Evolutionary conservation across 129 eudicot genomes (phyloP).

Genomic region (Oenanthe sinensis): DNA sequence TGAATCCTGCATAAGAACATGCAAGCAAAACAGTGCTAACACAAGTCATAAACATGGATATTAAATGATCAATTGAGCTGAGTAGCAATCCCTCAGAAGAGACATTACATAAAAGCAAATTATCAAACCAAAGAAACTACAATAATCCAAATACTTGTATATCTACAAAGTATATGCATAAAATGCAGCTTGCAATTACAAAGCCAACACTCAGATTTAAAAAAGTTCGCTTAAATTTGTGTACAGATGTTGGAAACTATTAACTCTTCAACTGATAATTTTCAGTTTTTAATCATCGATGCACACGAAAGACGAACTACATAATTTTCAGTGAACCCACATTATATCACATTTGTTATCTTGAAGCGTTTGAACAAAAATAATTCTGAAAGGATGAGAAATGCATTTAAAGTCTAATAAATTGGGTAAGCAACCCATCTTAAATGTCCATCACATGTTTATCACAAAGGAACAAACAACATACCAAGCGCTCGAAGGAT

Average conservation of each 20-base stretch:
- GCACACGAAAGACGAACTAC: neutral
- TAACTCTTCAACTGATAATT: neutral
- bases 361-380: neutral
- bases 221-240: neutral
- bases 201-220: neutral
- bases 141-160: neutral
- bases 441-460: neutral
- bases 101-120: neutral
- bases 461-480: slow-evolving; percentile 5
- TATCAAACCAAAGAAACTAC: neutral
- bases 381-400: neutral
- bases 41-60: slow-evolving; percentile 1
- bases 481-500: slow-evolving; percentile 32
- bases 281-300: neutral
- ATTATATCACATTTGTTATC: neutral
- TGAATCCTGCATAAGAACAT: slow-evolving; percentile 6
- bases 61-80: neutral
- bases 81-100: neutral
- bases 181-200: neutral
- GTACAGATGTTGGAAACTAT: neutral
- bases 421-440: neutral
- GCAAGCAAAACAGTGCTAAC: neutral
- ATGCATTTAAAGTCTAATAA: neutral
- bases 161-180: neutral
- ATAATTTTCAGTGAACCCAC: neutral